Evolutionary conservation across 441 rosid species (phyloP), one percentile per base, ranked within the genome.

Genomic region (Manihot esculenta): DNA sequence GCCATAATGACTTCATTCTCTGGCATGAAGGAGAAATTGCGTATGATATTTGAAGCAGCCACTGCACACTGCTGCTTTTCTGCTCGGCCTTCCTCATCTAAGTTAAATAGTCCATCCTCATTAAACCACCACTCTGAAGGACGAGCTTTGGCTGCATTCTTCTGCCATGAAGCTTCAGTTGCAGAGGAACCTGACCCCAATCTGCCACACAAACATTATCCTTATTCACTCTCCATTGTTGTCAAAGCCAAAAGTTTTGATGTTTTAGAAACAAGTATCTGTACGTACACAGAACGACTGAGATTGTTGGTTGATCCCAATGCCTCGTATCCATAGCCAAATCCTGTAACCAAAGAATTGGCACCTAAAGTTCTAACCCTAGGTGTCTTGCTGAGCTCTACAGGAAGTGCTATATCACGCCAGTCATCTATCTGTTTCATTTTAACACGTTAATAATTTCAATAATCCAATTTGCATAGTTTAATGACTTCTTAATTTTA

Each of bases 11-110:
- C 86, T 81, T 94, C 99, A 69, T 92, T 94, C 75, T 94, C 97
- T 1, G 97, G 99, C 97, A 94, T 94, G 81, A 94, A 94, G 53
- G 99, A 92, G 80, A 94, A 92, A 76, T 94, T 94, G 55, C 97
- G 91, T 45, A 94, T 86, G 61, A 94, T 84, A 74, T 94, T 94
- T 30, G 99, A 92, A 71, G 96, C 96, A 66, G 88, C 97, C 73
- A 92, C 91, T 62, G 97, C 97, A 26, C 90, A 88, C 72, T 84
- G 91, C 80, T 94, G 97, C 81, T 86, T 92, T 81, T 94, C 99
- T 3, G 96, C 79, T 72, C 94, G 85, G 49, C 89, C 97, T 71
- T 92, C 97, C 38, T 94, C 99, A 56, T 94, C 99, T 59, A 88
- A 77, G 81, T 92, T 92, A 74, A 92, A 94, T 38, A 89, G 76